Evolutionary conservation across 1,284 basidiomycete genomes (phyloP).

Genomic region (Sphagnurus paluster): DNA sequence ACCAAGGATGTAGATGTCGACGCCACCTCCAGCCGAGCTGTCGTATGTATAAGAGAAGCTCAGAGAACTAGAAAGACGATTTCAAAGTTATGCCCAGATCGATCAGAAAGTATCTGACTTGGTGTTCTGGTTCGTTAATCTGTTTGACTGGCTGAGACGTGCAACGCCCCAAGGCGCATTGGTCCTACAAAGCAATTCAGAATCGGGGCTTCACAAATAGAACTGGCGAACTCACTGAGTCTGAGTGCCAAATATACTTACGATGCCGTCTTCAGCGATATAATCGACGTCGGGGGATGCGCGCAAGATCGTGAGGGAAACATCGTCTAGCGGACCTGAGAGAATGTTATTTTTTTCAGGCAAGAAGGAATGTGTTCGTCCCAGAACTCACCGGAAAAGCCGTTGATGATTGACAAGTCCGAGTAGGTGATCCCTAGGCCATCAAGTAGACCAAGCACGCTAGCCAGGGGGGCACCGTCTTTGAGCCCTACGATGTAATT

Average conservation of each 20-base stretch:
- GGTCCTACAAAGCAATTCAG: constrained; percentile 12
- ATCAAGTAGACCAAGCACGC: constrained; percentile 4
- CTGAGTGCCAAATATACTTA: constrained; percentile 37
- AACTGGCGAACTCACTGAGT: too few species aligned
- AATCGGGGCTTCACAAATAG: too few species aligned
- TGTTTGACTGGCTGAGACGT: constrained; percentile 16
- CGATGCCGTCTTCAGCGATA: constrained; percentile 66
- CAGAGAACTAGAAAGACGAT: not conserved
- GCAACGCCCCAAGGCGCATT: constrained; percentile 28
- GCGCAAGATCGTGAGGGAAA: constrained; percentile 60
- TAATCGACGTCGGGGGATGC: constrained; percentile 66
- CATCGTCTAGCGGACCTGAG: constrained; percentile 45
- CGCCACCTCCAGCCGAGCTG: not conserved
- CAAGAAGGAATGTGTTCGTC: not conserved
- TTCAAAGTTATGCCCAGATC: too few species aligned
- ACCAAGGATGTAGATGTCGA: not conserved
- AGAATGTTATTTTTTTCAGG: constrained; percentile 1
- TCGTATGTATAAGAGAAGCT: not conserved
- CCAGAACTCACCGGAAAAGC: constrained; percentile 59
- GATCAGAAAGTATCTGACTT: too few species aligned
- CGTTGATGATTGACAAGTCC: constrained; percentile 43
- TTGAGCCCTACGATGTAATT: constrained; percentile 60
- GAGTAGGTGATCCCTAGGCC: constrained; percentile 15
- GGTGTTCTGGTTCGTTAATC: constrained; percentile 17
- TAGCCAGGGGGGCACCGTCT: constrained; percentile 35